Conservation (phyloP, 495 filamentous ascomycete genomes). For the Aspergillus olivimuriae region DNA sequence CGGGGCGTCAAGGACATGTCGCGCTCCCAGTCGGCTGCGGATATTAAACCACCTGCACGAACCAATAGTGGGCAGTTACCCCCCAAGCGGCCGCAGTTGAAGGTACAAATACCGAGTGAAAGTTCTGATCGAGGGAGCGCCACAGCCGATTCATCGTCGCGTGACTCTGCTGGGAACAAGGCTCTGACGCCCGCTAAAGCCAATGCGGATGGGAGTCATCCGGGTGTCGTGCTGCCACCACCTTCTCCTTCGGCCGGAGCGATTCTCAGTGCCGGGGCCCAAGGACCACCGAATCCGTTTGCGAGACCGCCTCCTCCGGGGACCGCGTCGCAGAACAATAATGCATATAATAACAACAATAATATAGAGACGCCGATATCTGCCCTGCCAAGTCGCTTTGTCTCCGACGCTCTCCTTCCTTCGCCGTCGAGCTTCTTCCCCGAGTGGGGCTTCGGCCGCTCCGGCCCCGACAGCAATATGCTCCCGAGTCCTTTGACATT, state of each 20-base stretch:
- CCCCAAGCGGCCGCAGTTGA: conserved; percentile 72
- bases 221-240: conserved; percentile 78
- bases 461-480: conserved; percentile 65
- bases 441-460: conserved; percentile 72
- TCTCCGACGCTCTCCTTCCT: conserved; percentile 76
- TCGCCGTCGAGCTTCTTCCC: conserved; percentile 87
- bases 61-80: conserved; percentile 60
- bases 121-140: conserved; percentile 76
- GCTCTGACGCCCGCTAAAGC: conserved; percentile 44
- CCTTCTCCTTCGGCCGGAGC: conserved; percentile 85
- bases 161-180: conserved; percentile 57
- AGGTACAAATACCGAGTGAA: conserved; percentile 91
- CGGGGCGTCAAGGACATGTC: conserved; percentile 42
- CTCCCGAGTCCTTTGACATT: conserved; percentile 89
- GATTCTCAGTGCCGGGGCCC: conserved; percentile 83
- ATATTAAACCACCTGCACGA: conserved; percentile 66
- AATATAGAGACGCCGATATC: conserved; percentile 96
- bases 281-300: conserved; percentile 92
- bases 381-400: conserved; percentile 87
- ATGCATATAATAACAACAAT: conserved; percentile 56
- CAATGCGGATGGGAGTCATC: conserved; percentile 50
- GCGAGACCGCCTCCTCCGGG: conserved; percentile 69
- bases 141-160: conserved; percentile 68
- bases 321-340: conserved; percentile 28
- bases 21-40: conserved; percentile 43